phyloP scores from a whole-genome alignment of 2,329 filamentous ascomycete species.

The Nothophaeocryptopus gaeumannii region DNA sequence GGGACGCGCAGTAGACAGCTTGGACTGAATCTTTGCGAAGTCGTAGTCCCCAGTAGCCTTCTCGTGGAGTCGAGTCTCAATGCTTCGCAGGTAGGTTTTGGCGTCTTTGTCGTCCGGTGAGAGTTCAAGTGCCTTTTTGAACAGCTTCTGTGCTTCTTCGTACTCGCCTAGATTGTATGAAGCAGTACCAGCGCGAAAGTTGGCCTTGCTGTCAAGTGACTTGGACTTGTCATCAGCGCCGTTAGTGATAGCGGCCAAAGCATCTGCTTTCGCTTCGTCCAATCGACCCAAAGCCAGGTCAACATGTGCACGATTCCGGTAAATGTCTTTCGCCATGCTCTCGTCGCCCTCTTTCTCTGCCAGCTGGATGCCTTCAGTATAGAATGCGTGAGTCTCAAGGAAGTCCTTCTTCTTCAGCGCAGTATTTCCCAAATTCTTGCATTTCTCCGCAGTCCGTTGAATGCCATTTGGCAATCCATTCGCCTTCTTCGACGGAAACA shows the following conservation, averaged over 20 bases:
- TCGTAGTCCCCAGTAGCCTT: slow-evolving; percentile 21
- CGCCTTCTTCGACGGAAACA: neutral
- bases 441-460: slow-evolving; percentile 19
- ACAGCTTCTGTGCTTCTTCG: slow-evolving; percentile 9
- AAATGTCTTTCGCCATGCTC: slow-evolving; percentile 5
- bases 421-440: slow-evolving; percentile 31
- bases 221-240: slow-evolving; percentile 9
- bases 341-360: neutral
- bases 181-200: slow-evolving; percentile 27
- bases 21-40: slow-evolving; percentile 20
- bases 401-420: slow-evolving; percentile 27
- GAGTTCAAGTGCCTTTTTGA: slow-evolving; percentile 12
- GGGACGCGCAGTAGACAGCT: slow-evolving; percentile 2
- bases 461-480: neutral
- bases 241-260: slow-evolving; percentile 8
- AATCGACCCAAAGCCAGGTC: slow-evolving; percentile 13
- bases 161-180: slow-evolving; percentile 25
- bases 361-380: slow-evolving; percentile 23
- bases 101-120: slow-evolving; percentile 18
- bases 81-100: slow-evolving; percentile 9
- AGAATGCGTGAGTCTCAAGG: slow-evolving; percentile 18
- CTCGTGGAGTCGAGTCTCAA: slow-evolving; percentile 21
- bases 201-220: slow-evolving; percentile 22
- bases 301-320: slow-evolving; percentile 17
- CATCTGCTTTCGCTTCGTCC: slow-evolving; percentile 15